A percentile compares a stretch with the other conserved stretches of the same genome.
phyloP scores from a whole-genome alignment of 345 rosid genomes.

The Citrus sp. region DNA sequence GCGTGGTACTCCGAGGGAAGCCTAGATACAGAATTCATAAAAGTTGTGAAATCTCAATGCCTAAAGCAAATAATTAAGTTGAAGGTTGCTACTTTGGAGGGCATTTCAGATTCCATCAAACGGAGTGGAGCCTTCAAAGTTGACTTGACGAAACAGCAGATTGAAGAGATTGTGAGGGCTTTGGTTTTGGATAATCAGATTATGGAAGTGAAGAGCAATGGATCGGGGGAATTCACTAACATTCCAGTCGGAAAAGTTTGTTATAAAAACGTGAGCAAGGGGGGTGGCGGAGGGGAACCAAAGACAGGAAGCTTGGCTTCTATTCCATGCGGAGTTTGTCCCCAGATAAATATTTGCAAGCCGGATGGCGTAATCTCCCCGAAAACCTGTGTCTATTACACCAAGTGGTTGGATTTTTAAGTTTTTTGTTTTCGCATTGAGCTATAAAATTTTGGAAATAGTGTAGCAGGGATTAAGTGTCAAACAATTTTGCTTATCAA shows the following conservation, averaged over 20 bases:
- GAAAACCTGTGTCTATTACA: conserved; percentile 50
- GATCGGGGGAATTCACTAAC: conserved; percentile 46
- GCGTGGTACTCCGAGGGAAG: conserved; percentile 67
- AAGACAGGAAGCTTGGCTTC: conserved; percentile 58
- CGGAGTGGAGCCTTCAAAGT: conserved; percentile 27
- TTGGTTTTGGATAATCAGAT: conserved; percentile 66
- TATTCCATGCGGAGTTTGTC: conserved; percentile 85
- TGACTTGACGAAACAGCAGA: conserved; percentile 38
- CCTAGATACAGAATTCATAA: conserved; percentile 46
- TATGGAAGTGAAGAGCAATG: conserved; percentile 61
- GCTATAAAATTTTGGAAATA: neutral
- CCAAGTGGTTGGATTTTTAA: conserved; percentile 75
- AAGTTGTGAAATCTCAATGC: conserved; percentile 38
- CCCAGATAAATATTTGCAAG: conserved; percentile 50
- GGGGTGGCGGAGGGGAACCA: conserved; percentile 30
- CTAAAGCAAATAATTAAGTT: conserved; percentile 24
- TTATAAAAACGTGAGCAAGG: conserved; percentile 35
- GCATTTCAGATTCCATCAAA: conserved; percentile 29
- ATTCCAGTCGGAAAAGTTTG: conserved; percentile 51
- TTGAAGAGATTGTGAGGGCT: conserved; percentile 56
- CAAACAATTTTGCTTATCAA: neutral
- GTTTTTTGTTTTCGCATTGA: neutral
- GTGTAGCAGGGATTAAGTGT: neutral
- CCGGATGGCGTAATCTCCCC: conserved; percentile 77
- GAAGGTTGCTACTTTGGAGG: conserved; percentile 54